These are phyloP conservation scores for Cyclotella baltica DNA, from an alignment of 108 stramenopile species.

Conservation along the genomic window DNA sequence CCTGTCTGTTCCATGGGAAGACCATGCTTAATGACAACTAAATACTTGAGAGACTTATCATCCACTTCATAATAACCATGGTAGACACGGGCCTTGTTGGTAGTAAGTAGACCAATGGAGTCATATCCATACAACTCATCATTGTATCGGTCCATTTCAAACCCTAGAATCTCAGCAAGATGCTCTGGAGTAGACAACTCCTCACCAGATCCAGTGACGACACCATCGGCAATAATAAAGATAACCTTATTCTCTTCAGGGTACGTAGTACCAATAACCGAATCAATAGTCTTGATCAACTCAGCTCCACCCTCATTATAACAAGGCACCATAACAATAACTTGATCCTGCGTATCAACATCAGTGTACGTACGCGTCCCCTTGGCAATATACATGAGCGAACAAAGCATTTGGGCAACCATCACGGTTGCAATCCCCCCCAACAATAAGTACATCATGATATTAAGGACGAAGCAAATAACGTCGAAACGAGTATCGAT, in stretches of 20 bases:
- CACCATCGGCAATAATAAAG: conserved; percentile 64
- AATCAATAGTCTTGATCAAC: conserved; percentile 64
- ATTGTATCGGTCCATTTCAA: conserved; percentile 58
- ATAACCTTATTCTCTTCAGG: conserved; percentile 68
- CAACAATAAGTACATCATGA: conserved; percentile 51
- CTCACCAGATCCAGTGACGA: conserved; percentile 63
- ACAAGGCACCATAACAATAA: conserved; percentile 71
- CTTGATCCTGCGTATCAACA: conserved; percentile 38
- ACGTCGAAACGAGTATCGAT: conserved; percentile 33
- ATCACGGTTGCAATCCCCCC: conserved; percentile 49
- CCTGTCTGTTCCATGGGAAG: conserved; percentile 49
- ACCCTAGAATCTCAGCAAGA: conserved; percentile 61
- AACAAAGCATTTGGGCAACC: conserved; percentile 44
- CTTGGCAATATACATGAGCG: conserved; percentile 37
- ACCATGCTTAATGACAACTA: conserved; percentile 63
- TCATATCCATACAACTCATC: conserved; percentile 60
- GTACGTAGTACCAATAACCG: conserved; percentile 55
- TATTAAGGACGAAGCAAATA: conserved; percentile 42
- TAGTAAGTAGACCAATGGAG: conserved; percentile 51
- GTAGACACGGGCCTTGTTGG: conserved; percentile 61
- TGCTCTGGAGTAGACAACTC: conserved; percentile 51
- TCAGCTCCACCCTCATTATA: conserved; percentile 72
- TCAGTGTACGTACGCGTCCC: conserved; percentile 33
- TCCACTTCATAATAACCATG: conserved; percentile 57
- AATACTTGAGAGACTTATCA: conserved; percentile 61